Percentiles rank a stretch among this genome's conserved stretches.
Conservation (phyloP, 768 basidiomycete genomes). For the Gyrodon lividus region DNA sequence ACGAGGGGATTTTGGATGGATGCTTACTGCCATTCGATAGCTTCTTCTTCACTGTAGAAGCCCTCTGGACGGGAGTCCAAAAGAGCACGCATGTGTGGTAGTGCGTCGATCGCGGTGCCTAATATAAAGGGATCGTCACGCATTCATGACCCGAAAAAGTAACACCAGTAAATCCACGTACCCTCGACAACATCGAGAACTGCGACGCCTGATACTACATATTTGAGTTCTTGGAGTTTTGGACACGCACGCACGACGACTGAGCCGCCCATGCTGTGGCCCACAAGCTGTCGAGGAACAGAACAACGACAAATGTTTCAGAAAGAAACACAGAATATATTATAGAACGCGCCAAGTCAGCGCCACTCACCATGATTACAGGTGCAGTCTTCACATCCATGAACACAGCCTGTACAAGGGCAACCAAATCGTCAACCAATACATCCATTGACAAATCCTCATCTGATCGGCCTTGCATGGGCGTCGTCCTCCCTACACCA, state of each 20-base stretch:
- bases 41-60: conserved; percentile 81
- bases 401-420: conserved; percentile 66
- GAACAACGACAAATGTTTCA: neutral
- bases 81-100: conserved; percentile 89
- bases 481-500: conserved; percentile 25
- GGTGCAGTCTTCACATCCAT: conserved; percentile 64
- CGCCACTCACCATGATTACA: conserved; percentile 61
- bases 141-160: neutral
- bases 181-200: conserved; percentile 93
- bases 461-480: conserved; percentile 20
- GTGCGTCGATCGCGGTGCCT: conserved; percentile 92
- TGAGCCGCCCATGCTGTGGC: conserved; percentile 97
- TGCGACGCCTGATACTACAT: conserved; percentile 70
- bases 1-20: neutral
- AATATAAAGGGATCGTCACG: neutral
- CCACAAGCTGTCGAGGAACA: conserved; percentile 60
- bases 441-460: conserved; percentile 61
- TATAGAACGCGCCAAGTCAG: neutral
- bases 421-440: conserved; percentile 73
- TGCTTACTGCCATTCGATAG: conserved; percentile 94
- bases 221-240: conserved; percentile 61
- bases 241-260: conserved; percentile 76
- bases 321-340: neutral
- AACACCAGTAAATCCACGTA: conserved; percentile 23
- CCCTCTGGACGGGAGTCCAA: conserved; percentile 83